Conservation (phyloP, 768 basidiomycete species). For the Galerina marginata region DNA sequence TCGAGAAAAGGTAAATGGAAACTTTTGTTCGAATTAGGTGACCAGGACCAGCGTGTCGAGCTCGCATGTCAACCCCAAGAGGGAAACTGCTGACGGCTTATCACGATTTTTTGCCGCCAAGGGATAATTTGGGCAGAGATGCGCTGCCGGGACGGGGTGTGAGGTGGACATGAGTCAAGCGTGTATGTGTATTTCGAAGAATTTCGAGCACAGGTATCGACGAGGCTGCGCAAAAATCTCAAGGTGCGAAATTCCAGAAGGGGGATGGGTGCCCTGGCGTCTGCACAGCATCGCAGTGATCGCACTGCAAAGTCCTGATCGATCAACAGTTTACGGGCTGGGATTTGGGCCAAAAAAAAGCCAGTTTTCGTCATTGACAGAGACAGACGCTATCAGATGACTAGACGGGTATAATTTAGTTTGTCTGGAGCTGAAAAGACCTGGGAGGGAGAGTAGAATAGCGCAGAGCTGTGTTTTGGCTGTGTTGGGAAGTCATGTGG, state of each 20-base stretch:
- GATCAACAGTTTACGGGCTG: conserved; percentile 4
- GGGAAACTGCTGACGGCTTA: conserved; percentile 16
- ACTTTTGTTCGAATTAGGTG: conserved; percentile 19
- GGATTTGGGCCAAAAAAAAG: not conserved
- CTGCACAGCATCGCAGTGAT: conserved; percentile 13
- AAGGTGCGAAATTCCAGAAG: conserved; percentile 12
- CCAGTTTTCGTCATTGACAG: not conserved
- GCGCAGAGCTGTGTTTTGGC: conserved; percentile 2
- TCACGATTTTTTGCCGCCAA: conserved; percentile 4
- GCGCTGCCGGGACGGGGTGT: conserved; percentile 20
- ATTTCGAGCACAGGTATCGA: conserved; percentile 15
- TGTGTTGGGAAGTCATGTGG: conserved; percentile 15
- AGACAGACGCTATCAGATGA: not conserved
- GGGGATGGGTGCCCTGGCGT: not conserved
- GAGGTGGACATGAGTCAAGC: conserved; percentile 18
- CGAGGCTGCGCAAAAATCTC: conserved; percentile 20
- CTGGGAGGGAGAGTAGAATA: not conserved
- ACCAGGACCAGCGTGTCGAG: conserved; percentile 22
- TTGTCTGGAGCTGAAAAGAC: not conserved
- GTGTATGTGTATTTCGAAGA: conserved; percentile 21
- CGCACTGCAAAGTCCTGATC: conserved; percentile 8
- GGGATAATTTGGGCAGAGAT: conserved; percentile 8
- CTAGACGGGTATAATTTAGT: not conserved
- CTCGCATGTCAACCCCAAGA: conserved; percentile 21
- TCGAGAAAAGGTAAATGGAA: conserved; percentile 32